Percentiles rank a stretch among this genome's conserved stretches.
Conservation (phyloP, 768 basidiomycete species). For the Agaricus blazei region DNA sequence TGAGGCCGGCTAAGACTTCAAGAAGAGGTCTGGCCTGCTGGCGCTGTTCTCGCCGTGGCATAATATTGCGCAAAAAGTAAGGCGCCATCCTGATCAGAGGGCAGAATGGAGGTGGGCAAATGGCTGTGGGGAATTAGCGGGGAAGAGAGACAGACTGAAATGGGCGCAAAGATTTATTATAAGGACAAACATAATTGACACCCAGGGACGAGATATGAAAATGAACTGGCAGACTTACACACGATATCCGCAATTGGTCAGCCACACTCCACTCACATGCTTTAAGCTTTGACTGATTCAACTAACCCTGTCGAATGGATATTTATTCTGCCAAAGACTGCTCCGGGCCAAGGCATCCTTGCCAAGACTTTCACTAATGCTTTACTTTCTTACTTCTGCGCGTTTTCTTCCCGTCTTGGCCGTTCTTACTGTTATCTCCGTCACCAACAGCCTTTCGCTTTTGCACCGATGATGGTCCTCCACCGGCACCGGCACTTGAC, state of each 20-base stretch:
- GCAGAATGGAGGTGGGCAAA: neutral
- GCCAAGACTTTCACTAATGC: slow-evolving; percentile 13
- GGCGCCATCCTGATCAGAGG: slow-evolving; percentile 34
- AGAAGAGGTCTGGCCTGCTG: slow-evolving; percentile 34
- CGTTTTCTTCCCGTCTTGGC: slow-evolving; percentile 39
- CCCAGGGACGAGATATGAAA: neutral
- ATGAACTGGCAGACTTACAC: no score
- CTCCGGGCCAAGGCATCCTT: neutral
- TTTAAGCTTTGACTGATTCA: no score
- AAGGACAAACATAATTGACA: neutral
- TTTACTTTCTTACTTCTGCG: slow-evolving; percentile 46
- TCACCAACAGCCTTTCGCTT: slow-evolving; percentile 53
- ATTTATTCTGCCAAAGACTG: neutral
- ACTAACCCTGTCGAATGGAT: no score
- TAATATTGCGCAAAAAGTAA: slow-evolving; percentile 42
- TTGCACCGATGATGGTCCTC: slow-evolving; percentile 13
- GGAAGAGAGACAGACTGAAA: neutral
- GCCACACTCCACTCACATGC: no score
- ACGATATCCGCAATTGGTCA: no score
- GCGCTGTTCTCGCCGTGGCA: slow-evolving; percentile 42
- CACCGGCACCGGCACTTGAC: slow-evolving; percentile 27
- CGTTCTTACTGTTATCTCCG: slow-evolving; percentile 13
- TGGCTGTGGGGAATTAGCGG: neutral
- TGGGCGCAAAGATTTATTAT: neutral
- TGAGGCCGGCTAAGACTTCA: slow-evolving; percentile 36